These are phyloP conservation scores for Fusarium nygamai DNA, from an alignment of 2,329 filamentous ascomycete genomes.

Conservation along the genomic window DNA sequence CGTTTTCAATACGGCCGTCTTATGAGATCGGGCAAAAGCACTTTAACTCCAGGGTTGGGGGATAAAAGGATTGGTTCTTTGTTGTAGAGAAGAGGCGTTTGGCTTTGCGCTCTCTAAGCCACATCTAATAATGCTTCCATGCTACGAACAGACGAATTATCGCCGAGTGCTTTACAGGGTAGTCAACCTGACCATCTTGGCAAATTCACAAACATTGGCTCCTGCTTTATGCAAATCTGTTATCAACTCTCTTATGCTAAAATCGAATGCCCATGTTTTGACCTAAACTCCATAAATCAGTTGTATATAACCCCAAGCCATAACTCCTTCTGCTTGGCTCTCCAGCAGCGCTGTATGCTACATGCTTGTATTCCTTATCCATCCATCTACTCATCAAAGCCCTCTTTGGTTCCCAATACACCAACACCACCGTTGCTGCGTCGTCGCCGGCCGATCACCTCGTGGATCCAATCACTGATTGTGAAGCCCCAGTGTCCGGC, in stretches of 20 bases:
- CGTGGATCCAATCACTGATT: conserved; percentile 77
- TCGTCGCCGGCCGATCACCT: conserved; percentile 62
- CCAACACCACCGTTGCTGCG: conserved; percentile 58
- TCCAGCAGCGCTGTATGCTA: conserved; percentile 14
- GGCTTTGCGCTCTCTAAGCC: background rate
- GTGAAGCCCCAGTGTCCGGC: conserved; percentile 94
- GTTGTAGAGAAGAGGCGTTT: background rate
- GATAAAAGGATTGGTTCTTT: background rate
- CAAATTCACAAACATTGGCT: background rate
- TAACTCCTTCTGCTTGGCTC: conserved; percentile 32
- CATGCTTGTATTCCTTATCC: background rate
- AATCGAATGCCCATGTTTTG: conserved; percentile 32
- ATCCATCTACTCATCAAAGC: conserved; percentile 42
- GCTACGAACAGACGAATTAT: background rate
- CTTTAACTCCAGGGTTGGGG: background rate
- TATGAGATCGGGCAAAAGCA: background rate
- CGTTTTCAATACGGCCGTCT: conserved; percentile 1
- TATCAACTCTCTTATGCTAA: conserved; percentile 10
- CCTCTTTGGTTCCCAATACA: conserved; percentile 60
- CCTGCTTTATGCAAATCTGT: background rate
- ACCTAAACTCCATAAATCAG: conserved; percentile 38
- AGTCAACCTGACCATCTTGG: background rate
- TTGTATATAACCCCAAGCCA: conserved; percentile 25
- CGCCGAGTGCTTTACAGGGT: background rate
- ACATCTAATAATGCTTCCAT: background rate